Evolutionary conservation across 2,329 filamentous ascomycete species (phyloP), one percentile per base, ranked within the genome.

Genomic region (Biscogniauxia mediterranea): DNA sequence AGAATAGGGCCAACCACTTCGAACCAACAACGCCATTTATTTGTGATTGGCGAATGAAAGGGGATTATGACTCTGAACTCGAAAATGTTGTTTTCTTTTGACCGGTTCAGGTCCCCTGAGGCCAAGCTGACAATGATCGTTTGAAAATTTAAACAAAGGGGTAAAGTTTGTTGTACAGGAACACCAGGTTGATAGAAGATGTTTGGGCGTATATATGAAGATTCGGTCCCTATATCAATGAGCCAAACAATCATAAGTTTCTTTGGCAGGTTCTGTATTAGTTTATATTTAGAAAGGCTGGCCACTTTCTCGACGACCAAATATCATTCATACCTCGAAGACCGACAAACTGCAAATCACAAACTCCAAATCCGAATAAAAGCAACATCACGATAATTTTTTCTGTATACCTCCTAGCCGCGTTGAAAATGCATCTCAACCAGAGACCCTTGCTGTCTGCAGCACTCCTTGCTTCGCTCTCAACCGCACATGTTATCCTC

Each of bases 401-500:
- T n/a, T 2, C 15, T 15, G 15, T 11, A 46, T 1, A 5, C n/a
- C n/a, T n/a, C n/a, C n/a, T 15, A n/a, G 38, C 49, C 49, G 49
- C 6, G 19, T 52, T 21, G 1, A 52, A 21, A 52, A 59, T 59
- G 57, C 42, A 55, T 55, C 28, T 5, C 15, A 52, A n/a, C 52
- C 42, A 26, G 23, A 9, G 15, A 25, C n/a, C 23, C 4, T 3
- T 46, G n/a, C 19, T 28, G 15, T 26, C 19, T 13, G 51, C 50
- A 25, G 51, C 50, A 25, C 28, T 54, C 3, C 23, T 64, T 2
- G 55, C 55, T 17, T 62, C 58, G 17, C 52, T 67, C 15, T 59
- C 63, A 2, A 21, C 26, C 9, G 86, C 86, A 15, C 90, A 93
- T 73, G 84, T 92, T 77, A 78, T 81, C 58, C 83, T 92, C 75